Base-by-base conservation (phyloP, 148 eudicot genomes). In the Vaccinium vitisidaea region DNA sequence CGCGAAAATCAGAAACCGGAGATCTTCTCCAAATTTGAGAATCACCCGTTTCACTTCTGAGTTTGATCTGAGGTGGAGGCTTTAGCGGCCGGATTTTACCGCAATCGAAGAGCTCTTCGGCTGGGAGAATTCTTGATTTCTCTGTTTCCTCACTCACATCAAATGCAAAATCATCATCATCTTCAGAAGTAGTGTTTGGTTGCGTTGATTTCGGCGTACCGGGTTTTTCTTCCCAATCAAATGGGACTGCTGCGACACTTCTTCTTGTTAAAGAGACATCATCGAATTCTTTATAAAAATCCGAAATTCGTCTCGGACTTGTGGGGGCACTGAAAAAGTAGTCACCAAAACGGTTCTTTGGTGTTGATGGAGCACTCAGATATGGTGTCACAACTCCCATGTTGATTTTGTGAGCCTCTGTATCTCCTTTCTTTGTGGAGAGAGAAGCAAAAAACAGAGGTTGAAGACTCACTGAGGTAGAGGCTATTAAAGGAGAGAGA, bases 291-390 rank as follows among this genome's bases (percentile, higher is more conserved):
- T 49, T 69, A 46, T 77, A 83, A 16, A 87, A 74, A 12, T 76
- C 85, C 2, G 88, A 82, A 39, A 85, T 25, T 2, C 81, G 86
- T 32, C 84, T 61, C 2, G 95, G 98, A 77, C 88, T 89, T 0
- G 90, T 75, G 0, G 98, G 95, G 69, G 91, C 92, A 50, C 95
- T 93, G 53, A 75, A 87, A 84, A 81, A 93, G 78, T 61, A 84
- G 0, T 80, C 84, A 0, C 88, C 90, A 43, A 90, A 89, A 1
- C 84, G 90, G 16, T 84, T 90, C 30, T 85, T 89, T 1, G 95
- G 94, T 0, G 91, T 88, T 0, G 94, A 76, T 1, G 95, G 95
- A 52, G 89, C 77, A 78, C 82, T 87, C 14, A 75, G 15, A 39
- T 25, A 71, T 5, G 87, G 89, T 67, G 70, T 74, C 55, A 77